Percentiles rank a stretch among this genome's conserved stretches.
These are phyloP conservation scores for Ilyonectria sp. DNA, from an alignment of 2,329 filamentous ascomycete species.

Conservation along the genomic window DNA sequence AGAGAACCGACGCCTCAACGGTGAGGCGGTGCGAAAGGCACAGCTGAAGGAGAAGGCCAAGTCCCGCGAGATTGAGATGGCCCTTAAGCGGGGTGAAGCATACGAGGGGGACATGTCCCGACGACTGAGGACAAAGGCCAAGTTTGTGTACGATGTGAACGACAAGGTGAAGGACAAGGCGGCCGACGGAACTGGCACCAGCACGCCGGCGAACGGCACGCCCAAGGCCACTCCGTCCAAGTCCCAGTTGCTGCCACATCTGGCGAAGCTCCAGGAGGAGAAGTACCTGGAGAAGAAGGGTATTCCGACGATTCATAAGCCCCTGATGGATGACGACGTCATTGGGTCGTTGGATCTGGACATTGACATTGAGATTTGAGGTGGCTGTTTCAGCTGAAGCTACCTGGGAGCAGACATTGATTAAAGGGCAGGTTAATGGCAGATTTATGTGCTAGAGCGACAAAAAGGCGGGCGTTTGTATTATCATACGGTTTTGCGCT, in stretches of 20 bases:
- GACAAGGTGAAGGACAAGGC: slow-evolving; percentile 63
- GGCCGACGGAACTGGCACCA: slow-evolving; percentile 64
- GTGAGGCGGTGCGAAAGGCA: slow-evolving; percentile 91
- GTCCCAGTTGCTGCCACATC: slow-evolving; percentile 63
- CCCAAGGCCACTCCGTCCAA: slow-evolving; percentile 64
- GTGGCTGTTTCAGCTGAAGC: not conserved
- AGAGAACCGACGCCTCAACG: slow-evolving; percentile 86
- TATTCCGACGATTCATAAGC: slow-evolving; percentile 80
- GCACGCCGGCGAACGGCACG: slow-evolving; percentile 68
- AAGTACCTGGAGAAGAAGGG: slow-evolving; percentile 71
- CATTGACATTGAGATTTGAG: slow-evolving; percentile 89
- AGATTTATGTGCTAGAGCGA: slow-evolving; percentile 19
- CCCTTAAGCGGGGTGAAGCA: slow-evolving; percentile 74
- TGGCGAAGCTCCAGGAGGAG: slow-evolving; percentile 69
- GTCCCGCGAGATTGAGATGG: slow-evolving; percentile 72
- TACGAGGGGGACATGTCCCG: slow-evolving; percentile 72
- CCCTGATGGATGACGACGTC: slow-evolving; percentile 91
- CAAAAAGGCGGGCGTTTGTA: slow-evolving; percentile 29
- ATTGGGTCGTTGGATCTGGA: slow-evolving; percentile 91
- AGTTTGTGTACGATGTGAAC: slow-evolving; percentile 77
- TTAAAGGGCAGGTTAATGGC: slow-evolving; percentile 10
- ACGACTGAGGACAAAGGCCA: slow-evolving; percentile 76
- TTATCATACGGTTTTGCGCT: slow-evolving; percentile 8
- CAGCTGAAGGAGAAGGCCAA: slow-evolving; percentile 85
- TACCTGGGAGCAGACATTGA: not conserved